Conservation (phyloP, 306 rosid genomes). For the Purshia tridentata region DNA sequence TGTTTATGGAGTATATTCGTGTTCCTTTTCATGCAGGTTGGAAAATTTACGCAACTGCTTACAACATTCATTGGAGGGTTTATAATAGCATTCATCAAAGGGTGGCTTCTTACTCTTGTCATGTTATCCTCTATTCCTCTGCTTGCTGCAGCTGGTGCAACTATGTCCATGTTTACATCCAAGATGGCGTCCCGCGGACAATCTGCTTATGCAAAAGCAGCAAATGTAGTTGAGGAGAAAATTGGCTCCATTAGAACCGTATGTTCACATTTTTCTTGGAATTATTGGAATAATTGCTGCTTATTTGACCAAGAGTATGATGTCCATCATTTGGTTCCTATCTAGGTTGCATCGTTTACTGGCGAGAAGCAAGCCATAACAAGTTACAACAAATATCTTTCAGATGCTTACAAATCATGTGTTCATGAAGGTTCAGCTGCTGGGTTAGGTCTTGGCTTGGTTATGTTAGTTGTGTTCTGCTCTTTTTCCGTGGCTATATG, state of each 20-base stretch:
- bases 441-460: conserved; percentile 58
- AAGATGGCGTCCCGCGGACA: conserved; percentile 75
- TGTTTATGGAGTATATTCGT: not conserved
- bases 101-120: conserved; percentile 87
- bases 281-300: conserved; percentile 5
- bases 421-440: conserved; percentile 64
- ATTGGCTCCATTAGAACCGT: conserved; percentile 88
- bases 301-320: conserved; percentile 12
- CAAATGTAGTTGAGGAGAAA: conserved; percentile 80
- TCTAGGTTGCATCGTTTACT: conserved; percentile 85
- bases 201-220: conserved; percentile 74
- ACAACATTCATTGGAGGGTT: conserved; percentile 75
- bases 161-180: conserved; percentile 51
- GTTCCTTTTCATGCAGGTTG: conserved; percentile 57
- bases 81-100: conserved; percentile 63
- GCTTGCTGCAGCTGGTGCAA: conserved; percentile 59
- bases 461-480: conserved; percentile 55
- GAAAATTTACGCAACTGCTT: conserved; percentile 63
- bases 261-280: conserved; percentile 23
- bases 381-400: conserved; percentile 55
- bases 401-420: conserved; percentile 69
- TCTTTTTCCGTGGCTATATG: conserved; percentile 73
- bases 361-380: conserved; percentile 75
- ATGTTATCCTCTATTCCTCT: conserved; percentile 77
- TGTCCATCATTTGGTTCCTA: conserved; percentile 1